A percentile compares a stretch with the other conserved stretches of the same genome.
Evolutionary conservation across 2,329 filamentous ascomycete genomes (phyloP).

Genomic region (Nigrograna mackinnonii): DNA sequence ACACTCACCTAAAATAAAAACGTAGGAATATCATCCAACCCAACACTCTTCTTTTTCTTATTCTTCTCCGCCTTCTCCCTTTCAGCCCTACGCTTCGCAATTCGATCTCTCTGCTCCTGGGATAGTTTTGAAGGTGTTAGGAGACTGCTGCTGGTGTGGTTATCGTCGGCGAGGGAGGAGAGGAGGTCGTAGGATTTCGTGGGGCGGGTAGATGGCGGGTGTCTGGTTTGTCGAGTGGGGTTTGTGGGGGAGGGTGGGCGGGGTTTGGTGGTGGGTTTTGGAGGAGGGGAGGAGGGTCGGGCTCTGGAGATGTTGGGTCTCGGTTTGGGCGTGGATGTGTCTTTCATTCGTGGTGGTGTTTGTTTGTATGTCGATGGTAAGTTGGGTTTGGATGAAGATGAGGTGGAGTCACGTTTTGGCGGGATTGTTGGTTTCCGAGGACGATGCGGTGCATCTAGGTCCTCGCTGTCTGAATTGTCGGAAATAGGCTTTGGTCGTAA

Average conservation of each 20-base stretch:
- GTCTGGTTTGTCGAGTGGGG: background rate
- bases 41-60: constrained; percentile 25
- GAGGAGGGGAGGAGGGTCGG: too few relatives aligned
- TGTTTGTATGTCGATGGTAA: background rate
- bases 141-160: background rate
- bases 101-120: constrained; percentile 25
- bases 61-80: constrained; percentile 24
- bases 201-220: background rate
- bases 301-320: too few relatives aligned
- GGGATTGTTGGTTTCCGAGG: background rate
- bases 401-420: background rate
- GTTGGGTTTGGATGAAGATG: background rate
- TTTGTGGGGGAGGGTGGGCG: background rate
- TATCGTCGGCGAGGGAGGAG: background rate
- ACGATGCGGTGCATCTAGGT: constrained; percentile 23
- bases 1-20: constrained; percentile 48
- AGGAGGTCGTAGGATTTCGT: background rate
- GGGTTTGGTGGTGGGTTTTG: background rate
- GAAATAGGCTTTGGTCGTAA: too few relatives aligned
- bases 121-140: background rate
- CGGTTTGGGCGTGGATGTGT: background rate
- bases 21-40: constrained; percentile 47
- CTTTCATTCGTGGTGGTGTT: constrained; percentile 4
- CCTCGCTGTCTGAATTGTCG: constrained; percentile 29
- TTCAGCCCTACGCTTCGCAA: constrained; percentile 33